These are phyloP conservation scores for Dactylellina drechsleri DNA, from an alignment of 2,329 filamentous ascomycete genomes.

Conservation along the genomic window DNA sequence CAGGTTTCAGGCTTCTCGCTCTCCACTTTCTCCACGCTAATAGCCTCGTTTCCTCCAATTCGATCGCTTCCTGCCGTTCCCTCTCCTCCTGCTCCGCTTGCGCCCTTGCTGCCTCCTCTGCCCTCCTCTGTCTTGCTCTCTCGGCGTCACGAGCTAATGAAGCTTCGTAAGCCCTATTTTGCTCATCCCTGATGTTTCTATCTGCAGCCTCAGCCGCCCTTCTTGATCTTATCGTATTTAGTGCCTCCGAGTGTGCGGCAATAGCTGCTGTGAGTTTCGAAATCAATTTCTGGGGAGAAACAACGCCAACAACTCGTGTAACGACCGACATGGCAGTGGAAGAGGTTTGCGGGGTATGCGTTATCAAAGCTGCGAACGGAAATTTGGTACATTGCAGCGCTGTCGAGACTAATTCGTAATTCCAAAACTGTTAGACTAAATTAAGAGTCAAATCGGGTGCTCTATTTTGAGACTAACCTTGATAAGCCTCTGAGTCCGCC, in stretches of 20 bases:
- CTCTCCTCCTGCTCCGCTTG: constrained; percentile 70
- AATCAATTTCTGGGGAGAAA: constrained; percentile 76
- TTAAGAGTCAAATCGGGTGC: too few species aligned
- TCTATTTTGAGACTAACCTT: constrained; percentile 61
- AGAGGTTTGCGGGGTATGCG: constrained; percentile 74
- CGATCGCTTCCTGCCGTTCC: constrained; percentile 64
- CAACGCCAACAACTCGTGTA: constrained; percentile 78
- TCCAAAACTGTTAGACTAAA: too few species aligned
- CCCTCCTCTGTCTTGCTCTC: constrained; percentile 76
- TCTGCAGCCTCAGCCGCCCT: constrained; percentile 81
- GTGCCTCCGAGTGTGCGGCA: constrained; percentile 77
- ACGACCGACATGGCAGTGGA: constrained; percentile 89
- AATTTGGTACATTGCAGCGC: constrained; percentile 91
- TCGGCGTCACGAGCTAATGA: constrained; percentile 89
- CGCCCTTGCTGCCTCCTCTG: constrained; percentile 74
- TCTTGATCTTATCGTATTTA: constrained; percentile 78
- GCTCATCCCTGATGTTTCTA: constrained; percentile 83
- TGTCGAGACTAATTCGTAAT: constrained; percentile 69
- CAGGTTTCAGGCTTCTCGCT: constrained; percentile 72
- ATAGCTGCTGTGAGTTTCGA: constrained; percentile 79
- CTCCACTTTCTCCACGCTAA: constrained; percentile 80
- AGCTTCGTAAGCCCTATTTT: constrained; percentile 92
- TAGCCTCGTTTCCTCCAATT: constrained; percentile 64
- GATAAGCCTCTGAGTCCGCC: constrained; percentile 91
- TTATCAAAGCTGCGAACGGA: constrained; percentile 86